phyloP scores from a whole-genome alignment of 2,329 filamentous ascomycete genomes.

The Nemania serpens region DNA sequence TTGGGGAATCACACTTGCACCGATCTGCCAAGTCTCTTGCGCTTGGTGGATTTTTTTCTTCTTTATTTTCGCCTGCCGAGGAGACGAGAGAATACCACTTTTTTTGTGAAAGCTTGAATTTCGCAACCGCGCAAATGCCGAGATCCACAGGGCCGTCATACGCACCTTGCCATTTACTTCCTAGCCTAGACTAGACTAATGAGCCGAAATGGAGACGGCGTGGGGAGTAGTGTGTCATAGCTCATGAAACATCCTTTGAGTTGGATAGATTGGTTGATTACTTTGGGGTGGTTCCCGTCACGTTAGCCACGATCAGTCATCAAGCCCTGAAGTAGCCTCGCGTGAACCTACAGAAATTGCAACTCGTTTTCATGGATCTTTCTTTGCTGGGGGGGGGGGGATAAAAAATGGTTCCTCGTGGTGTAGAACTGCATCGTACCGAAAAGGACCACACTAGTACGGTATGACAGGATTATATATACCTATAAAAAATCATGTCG shows the following conservation, averaged over 20 bases:
- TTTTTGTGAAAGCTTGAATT: slow-evolving; percentile 22
- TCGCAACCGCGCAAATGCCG: slow-evolving; percentile 30
- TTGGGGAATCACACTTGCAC: neutral
- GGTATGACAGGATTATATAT: too few relatives aligned
- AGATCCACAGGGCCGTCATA: slow-evolving; percentile 21
- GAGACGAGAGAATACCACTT: neutral
- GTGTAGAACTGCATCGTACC: too few relatives aligned
- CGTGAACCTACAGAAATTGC: neutral
- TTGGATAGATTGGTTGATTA: slow-evolving; percentile 10
- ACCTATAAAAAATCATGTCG: too few relatives aligned
- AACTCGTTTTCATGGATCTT: too few relatives aligned
- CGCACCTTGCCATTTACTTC: slow-evolving; percentile 17
- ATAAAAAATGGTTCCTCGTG: too few relatives aligned
- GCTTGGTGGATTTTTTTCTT: neutral
- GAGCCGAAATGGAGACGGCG: slow-evolving; percentile 15
- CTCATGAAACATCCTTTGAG: slow-evolving; percentile 19
- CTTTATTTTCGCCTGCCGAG: neutral
- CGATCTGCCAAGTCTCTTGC: neutral
- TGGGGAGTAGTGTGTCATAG: slow-evolving; percentile 21
- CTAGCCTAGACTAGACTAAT: slow-evolving; percentile 5
- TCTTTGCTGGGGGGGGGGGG: too few relatives aligned
- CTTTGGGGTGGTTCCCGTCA: slow-evolving; percentile 6
- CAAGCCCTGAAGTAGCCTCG: neutral
- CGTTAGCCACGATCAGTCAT: slow-evolving; percentile 16
- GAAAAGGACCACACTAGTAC: too few relatives aligned